A percentile compares a stretch with the other conserved stretches of the same genome.
Evolutionary conservation across 1,284 basidiomycete genomes (phyloP).

Genomic region (Cryptococcus sp.): DNA sequence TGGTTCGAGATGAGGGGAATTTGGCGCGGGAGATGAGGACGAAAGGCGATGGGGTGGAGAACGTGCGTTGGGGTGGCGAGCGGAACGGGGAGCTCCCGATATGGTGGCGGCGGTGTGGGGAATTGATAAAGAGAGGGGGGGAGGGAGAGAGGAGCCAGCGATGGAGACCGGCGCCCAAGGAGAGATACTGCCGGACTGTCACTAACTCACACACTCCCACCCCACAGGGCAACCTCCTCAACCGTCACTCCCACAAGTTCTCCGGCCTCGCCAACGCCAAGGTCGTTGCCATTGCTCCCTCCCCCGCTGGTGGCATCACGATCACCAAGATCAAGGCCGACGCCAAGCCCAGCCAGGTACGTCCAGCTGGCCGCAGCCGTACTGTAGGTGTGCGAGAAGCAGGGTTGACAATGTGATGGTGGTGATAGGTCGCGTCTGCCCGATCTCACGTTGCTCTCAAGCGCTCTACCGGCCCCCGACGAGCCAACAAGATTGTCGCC

Average conservation of each 20-base stretch:
- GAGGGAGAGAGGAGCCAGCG: background rate
- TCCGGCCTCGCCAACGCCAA: conserved; percentile 81
- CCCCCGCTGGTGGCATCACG: conserved; percentile 59
- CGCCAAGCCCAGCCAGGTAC: conserved; percentile 55
- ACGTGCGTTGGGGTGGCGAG: background rate
- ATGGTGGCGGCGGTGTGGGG: background rate
- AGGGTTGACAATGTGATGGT: background rate
- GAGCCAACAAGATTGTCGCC: conserved; percentile 68
- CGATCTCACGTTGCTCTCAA: conserved; percentile 58
- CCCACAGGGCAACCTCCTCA: conserved; percentile 73
- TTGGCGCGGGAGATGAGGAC: background rate
- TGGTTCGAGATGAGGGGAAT: background rate
- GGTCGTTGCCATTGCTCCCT: conserved; percentile 67
- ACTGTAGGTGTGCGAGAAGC: background rate
- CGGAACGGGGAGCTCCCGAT: background rate
- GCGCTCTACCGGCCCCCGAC: conserved; percentile 68
- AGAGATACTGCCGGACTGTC: background rate
- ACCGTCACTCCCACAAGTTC: conserved; percentile 83
- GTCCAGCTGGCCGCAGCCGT: background rate
- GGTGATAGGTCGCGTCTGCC: conserved; percentile 38
- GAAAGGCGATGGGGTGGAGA: background rate
- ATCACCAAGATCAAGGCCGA: conserved; percentile 68
- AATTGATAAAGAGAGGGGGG: background rate
- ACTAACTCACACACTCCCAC: background rate
- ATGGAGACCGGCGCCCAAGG: background rate